Conservation (phyloP, 768 basidiomycete species). For the Boletus rubescentipes region DNA sequence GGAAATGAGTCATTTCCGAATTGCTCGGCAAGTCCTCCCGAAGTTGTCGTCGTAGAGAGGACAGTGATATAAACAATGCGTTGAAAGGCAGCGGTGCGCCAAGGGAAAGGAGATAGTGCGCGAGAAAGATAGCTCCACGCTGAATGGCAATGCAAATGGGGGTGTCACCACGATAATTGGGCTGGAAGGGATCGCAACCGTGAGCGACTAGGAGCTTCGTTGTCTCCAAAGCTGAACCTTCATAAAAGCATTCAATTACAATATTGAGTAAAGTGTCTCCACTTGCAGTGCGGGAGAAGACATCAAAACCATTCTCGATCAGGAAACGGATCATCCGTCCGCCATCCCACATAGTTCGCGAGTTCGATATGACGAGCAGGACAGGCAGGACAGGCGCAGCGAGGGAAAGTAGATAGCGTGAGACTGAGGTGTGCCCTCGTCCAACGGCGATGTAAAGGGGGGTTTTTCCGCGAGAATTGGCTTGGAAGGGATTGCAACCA, state of each 20-base stretch:
- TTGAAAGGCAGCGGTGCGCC: not conserved
- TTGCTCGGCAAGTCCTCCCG: not conserved
- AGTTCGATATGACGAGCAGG: not conserved
- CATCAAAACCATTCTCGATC: not conserved
- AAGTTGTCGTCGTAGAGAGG: too few relatives aligned
- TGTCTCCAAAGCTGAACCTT: too few relatives aligned
- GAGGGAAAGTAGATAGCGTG: too few relatives aligned
- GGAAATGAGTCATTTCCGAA: not conserved
- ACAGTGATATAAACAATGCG: not conserved
- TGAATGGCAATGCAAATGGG: not conserved
- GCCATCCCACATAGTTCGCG: too few relatives aligned
- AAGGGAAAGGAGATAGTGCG: not conserved
- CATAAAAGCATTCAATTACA: too few relatives aligned
- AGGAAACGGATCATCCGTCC: not conserved
- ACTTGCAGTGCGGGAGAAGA: too few relatives aligned
- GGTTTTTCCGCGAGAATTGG: too few relatives aligned
- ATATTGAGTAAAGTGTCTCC: too few relatives aligned
- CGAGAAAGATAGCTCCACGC: not conserved
- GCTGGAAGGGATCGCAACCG: not conserved
- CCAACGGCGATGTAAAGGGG: too few relatives aligned
- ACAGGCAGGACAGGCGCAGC: too few relatives aligned
- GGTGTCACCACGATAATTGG: not conserved
- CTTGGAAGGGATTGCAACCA: too few relatives aligned
- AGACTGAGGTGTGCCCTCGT: too few relatives aligned
- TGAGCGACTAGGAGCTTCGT: not conserved